Base-by-base conservation (phyloP, 805 yeast genomes). In the Saturnispora galanensis region DNA sequence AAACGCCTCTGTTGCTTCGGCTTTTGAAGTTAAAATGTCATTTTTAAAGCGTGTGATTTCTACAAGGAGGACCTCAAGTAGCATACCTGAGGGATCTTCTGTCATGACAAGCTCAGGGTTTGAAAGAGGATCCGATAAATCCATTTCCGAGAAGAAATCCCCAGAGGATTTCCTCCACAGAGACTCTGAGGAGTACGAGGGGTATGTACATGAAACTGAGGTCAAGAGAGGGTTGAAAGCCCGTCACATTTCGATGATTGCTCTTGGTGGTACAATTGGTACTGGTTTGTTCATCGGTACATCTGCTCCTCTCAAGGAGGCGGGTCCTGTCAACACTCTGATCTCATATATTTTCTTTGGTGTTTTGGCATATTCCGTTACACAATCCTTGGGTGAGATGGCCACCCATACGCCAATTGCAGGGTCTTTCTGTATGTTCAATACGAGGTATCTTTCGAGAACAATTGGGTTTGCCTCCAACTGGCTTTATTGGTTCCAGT, bases 331-430 rank as follows among this genome's bases (percentile, higher is more conserved):
- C 10, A 75, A 76, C 42, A 66, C 84, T 4, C 62, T 83, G 26
- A 76, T 83, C 39, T 73, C 85, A 2, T 83, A 77, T 54, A 40
- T 77, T 13, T 79, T 79, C 59, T 79, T 81, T 71, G 85, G 82
- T 32, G 59, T 81, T 1, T 56, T 83, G 38, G 85, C 79, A 0
- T 79, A 68, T 55, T 71, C 75, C 11, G 84, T 82, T 42, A 77
- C 84, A 16, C 88, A 81, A 57, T 73, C 82, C 3, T 65, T 83
- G 46, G 89, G 88, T 55, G 90, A 83, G 61, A 80, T 83, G 89
- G 87, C 88, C 41, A 81, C 88, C 9, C 79, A 72, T 51, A 77
- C 82, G 13, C 89, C 89, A 8, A 74, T 79, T 35, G 69, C 78
- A 1, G 79, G 79, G 45, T 79, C 86, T 0, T 80, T 81, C 62